Evolutionary conservation across 2,329 filamentous ascomycete species (phyloP).

Genomic region (Diaporthe eres): DNA sequence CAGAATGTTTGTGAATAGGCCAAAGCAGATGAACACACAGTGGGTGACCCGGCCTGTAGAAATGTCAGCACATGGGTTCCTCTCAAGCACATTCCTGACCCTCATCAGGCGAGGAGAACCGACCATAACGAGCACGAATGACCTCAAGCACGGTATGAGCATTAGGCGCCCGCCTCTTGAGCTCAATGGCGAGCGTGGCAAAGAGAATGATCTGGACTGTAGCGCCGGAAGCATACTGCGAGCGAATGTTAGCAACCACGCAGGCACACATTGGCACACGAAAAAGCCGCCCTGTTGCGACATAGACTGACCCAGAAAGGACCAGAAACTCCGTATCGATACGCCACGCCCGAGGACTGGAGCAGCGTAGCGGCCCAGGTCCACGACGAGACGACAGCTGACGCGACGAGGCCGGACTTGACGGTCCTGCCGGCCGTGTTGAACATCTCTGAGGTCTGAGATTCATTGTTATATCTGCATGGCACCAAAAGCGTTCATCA

Average conservation of each 20-base stretch:
- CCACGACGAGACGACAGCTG: slow-evolving; percentile 93
- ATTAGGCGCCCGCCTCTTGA: slow-evolving; percentile 89
- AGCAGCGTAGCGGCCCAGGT: slow-evolving; percentile 87
- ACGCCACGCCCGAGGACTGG: background rate
- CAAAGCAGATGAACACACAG: slow-evolving; percentile 85
- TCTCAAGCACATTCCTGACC: background rate
- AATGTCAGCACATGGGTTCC: background rate
- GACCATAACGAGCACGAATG: slow-evolving; percentile 84
- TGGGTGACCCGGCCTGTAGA: slow-evolving; percentile 58
- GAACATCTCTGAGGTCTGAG: slow-evolving; percentile 95
- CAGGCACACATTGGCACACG: background rate
- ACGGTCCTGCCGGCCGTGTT: slow-evolving; percentile 89
- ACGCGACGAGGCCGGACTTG: slow-evolving; percentile 89
- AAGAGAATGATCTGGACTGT: slow-evolving; percentile 92
- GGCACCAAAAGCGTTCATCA: background rate
- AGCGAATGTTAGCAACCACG: background rate
- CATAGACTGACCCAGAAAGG: slow-evolving; percentile 60
- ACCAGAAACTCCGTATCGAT: slow-evolving; percentile 79
- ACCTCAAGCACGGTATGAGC: slow-evolving; percentile 89
- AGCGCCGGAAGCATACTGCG: slow-evolving; percentile 73
- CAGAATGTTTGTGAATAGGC: slow-evolving; percentile 86
- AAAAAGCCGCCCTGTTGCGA: too few species aligned
- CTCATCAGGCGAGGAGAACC: background rate
- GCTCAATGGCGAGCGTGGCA: slow-evolving; percentile 89
- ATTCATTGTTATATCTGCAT: slow-evolving; percentile 65